A percentile compares a stretch with the other conserved stretches of the same genome.
These are phyloP conservation scores for Salisapilia sapeloensis DNA, from an alignment of 352 stramenopile genomes.

Conservation along the genomic window DNA sequence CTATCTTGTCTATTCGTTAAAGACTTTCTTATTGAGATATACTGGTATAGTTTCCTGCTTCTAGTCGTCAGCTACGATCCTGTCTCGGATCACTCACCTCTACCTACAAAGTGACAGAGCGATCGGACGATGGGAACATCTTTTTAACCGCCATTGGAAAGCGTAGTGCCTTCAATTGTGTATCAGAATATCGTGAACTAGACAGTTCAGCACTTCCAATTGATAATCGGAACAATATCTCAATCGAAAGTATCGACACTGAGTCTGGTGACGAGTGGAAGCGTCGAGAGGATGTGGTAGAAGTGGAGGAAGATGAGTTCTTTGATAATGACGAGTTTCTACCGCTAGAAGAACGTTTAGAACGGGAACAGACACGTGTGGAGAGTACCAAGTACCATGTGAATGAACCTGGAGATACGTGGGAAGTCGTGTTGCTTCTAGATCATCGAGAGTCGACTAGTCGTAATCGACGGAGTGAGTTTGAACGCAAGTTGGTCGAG, in stretches of 20 bases:
- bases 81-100: slow-evolving; percentile 33
- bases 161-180: slow-evolving; percentile 27
- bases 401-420: slow-evolving; percentile 21
- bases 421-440: slow-evolving; percentile 65
- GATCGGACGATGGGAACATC: slow-evolving; percentile 15
- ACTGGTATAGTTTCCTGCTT: slow-evolving; percentile 47
- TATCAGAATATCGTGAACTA: background rate
- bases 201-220: too few relatives aligned
- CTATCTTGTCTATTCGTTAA: too few relatives aligned
- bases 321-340: too few relatives aligned
- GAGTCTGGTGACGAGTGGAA: too few relatives aligned
- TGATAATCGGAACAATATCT: too few relatives aligned
- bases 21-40: too few relatives aligned
- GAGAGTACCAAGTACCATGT: slow-evolving; percentile 3
- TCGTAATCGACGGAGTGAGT: slow-evolving; percentile 41
- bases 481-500: slow-evolving; percentile 72
- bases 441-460: slow-evolving; percentile 72
- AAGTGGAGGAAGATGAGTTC: too few relatives aligned
- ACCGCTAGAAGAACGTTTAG: too few relatives aligned
- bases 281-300: too few relatives aligned
- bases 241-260: too few relatives aligned
- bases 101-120: slow-evolving; percentile 38
- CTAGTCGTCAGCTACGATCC: slow-evolving; percentile 22
- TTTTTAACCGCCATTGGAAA: slow-evolving; percentile 40
- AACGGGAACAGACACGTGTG: too few relatives aligned